A percentile compares a stretch with the other conserved stretches of the same genome.
phyloP scores from a whole-genome alignment of 2,329 filamentous ascomycete genomes.

The Colletotrichum gloeosporioides region DNA sequence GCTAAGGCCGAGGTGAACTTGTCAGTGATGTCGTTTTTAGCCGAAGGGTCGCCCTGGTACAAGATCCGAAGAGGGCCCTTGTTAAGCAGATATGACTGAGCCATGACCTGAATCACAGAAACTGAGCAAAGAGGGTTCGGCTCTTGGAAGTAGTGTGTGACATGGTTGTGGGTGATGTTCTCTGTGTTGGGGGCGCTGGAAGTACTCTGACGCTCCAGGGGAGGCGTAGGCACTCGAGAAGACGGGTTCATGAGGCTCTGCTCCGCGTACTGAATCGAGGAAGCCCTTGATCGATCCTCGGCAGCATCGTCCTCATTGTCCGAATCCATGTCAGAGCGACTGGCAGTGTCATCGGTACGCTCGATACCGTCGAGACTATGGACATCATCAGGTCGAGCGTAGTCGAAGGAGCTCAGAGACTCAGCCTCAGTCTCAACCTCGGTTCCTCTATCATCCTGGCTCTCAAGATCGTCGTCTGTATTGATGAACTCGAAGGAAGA shows the following conservation, averaged over 20 bases:
- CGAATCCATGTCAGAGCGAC: slow-evolving; percentile 15
- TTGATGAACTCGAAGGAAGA: slow-evolving; percentile 64
- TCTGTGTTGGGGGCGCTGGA: slow-evolving; percentile 35
- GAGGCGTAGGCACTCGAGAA: slow-evolving; percentile 12
- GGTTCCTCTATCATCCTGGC: slow-evolving; percentile 52
- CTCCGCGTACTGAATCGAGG: slow-evolving; percentile 55
- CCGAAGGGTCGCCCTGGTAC: slow-evolving; percentile 50
- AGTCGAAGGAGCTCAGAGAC: slow-evolving; percentile 57
- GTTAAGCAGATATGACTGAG: slow-evolving; percentile 47
- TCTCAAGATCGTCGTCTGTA: slow-evolving; percentile 59
- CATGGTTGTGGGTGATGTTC: slow-evolving; percentile 42
- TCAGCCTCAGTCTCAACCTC: slow-evolving; percentile 48
- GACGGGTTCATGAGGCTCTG: slow-evolving; percentile 51
- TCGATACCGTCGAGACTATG: slow-evolving; percentile 58
- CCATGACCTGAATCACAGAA: slow-evolving; percentile 55
- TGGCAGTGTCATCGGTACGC: slow-evolving; percentile 41
- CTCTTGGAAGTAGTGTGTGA: slow-evolving; percentile 43
- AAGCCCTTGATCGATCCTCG: slow-evolving; percentile 30
- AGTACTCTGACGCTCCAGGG: not conserved
- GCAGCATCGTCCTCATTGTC: slow-evolving; percentile 23
- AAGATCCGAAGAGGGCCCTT: slow-evolving; percentile 52
- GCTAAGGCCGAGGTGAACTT: slow-evolving; percentile 55
- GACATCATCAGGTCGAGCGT: slow-evolving; percentile 54
- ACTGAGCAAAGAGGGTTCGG: slow-evolving; percentile 26
- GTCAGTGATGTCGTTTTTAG: slow-evolving; percentile 45